Evolutionary conservation across 1,284 basidiomycete genomes (phyloP).

Genomic region (Austroboletus niveus): DNA sequence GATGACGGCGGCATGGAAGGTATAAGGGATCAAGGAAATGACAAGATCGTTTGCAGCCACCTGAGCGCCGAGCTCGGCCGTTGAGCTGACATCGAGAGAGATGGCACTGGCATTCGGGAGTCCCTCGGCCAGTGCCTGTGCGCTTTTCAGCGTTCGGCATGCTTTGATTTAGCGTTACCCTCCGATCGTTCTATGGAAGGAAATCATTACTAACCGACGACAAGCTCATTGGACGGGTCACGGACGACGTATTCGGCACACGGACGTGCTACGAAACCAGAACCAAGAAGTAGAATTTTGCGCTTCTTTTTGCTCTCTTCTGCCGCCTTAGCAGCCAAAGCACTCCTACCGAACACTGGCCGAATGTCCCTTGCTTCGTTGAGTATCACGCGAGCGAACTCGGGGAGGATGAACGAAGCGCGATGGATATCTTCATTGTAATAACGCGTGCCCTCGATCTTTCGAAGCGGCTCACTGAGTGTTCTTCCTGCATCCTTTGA

Average conservation of each 20-base stretch:
- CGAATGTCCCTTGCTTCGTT: constrained; percentile 69
- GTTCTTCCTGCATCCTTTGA: constrained; percentile 76
- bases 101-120: constrained; percentile 73
- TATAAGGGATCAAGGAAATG: constrained; percentile 97
- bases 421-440: constrained; percentile 86
- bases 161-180: constrained; percentile 42
- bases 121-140: constrained; percentile 66
- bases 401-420: constrained; percentile 87
- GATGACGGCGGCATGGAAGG: constrained; percentile 88
- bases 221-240: constrained; percentile 80
- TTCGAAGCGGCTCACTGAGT: constrained; percentile 68
- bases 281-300: constrained; percentile 90
- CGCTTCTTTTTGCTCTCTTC: constrained; percentile 22
- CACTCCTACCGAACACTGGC: constrained; percentile 64
- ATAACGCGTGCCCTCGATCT: constrained; percentile 75
- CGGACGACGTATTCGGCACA: constrained; percentile 92
- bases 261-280: constrained; percentile 93
- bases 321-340: constrained; percentile 29
- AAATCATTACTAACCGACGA: constrained; percentile 55
- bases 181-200: constrained; percentile 1
- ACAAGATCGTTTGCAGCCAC: constrained; percentile 91
- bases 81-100: constrained; percentile 81
- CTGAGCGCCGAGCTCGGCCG: constrained; percentile 72
- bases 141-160: constrained; percentile 81
- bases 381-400: constrained; percentile 81